These are phyloP conservation scores for Caryopteris hybrid DNA, from an alignment of 305 asterid genomes.

Conservation along the genomic window DNA sequence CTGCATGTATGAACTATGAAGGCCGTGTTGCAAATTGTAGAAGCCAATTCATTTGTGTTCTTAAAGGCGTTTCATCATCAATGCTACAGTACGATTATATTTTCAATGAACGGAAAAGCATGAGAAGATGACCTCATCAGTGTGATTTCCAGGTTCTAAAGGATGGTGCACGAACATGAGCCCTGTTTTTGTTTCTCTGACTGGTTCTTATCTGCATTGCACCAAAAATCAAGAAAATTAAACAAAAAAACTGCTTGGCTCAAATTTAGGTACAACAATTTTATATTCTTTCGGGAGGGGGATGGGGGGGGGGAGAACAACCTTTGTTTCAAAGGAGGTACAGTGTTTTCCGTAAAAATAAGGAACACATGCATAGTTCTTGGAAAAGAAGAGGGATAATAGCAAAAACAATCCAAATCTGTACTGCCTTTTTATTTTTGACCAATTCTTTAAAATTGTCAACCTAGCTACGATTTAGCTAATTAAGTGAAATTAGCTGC, in stretches of 20 bases:
- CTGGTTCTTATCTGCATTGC: conserved; percentile 37
- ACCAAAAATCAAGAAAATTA: neutral
- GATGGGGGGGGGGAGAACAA: neutral
- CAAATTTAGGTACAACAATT: neutral
- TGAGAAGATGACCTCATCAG: conserved; percentile 10
- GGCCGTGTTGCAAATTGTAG: conserved; percentile 2
- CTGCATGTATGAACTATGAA: conserved; percentile 24
- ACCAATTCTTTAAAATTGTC: neutral
- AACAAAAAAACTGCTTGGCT: neutral
- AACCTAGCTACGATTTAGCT: no score
- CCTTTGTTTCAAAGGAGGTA: neutral
- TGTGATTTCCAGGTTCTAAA: conserved; percentile 21
- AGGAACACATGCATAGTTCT: neutral
- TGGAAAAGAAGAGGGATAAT: neutral
- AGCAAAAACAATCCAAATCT: neutral
- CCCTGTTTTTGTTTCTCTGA: conserved; percentile 37
- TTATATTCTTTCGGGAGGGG: no score
- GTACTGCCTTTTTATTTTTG: neutral
- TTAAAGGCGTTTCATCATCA: neutral
- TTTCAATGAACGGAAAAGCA: neutral
- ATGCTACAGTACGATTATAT: neutral
- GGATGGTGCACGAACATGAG: conserved; percentile 37
- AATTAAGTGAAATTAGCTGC: no score
- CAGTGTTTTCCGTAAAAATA: neutral
- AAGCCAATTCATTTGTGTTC: neutral